Conservation (phyloP, 371 early-diverging fungal species). For the Mortierella sp. region DNA sequence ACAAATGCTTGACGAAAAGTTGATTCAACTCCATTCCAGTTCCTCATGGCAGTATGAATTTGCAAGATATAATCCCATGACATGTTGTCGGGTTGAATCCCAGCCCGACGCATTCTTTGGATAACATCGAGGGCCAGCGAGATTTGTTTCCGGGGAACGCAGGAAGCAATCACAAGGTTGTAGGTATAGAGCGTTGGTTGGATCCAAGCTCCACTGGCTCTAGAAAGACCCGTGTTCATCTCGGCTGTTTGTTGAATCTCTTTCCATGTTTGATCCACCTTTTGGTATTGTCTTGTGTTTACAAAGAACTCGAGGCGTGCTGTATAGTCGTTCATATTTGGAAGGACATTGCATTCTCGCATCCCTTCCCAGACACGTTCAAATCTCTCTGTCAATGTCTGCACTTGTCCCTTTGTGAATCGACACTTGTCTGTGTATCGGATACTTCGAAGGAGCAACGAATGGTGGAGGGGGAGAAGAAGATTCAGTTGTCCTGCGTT, state of each 20-base stretch:
- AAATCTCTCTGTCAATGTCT: slow-evolving; percentile 23
- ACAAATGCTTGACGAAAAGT: slow-evolving; percentile 29
- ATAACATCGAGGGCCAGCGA: slow-evolving; percentile 36
- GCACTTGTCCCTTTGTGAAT: slow-evolving; percentile 11
- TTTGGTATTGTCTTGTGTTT: slow-evolving; percentile 19
- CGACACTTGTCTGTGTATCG: slow-evolving; percentile 17
- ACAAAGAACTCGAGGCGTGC: slow-evolving; percentile 41
- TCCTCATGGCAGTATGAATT: slow-evolving; percentile 34
- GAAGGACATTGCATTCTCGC: slow-evolving; percentile 29
- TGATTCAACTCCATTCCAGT: slow-evolving; percentile 39
- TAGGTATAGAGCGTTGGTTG: slow-evolving; percentile 40
- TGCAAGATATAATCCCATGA: slow-evolving; percentile 44
- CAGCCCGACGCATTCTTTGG: slow-evolving; percentile 28
- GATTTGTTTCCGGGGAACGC: slow-evolving; percentile 40
- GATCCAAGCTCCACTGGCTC: neutral
- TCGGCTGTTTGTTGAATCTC: slow-evolving; percentile 19
- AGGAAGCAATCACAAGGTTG: slow-evolving; percentile 40
- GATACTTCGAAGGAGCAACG: slow-evolving; percentile 35
- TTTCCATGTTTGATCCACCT: slow-evolving; percentile 39
- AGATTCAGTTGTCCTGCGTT: slow-evolving; percentile 26
- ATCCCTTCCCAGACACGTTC: slow-evolving; percentile 44
- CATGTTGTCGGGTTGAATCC: slow-evolving; percentile 41
- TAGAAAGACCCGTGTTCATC: neutral
- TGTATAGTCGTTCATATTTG: slow-evolving; percentile 40
- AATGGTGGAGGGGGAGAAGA: slow-evolving; percentile 37